Evolutionary conservation across 176 grass and related monocot genomes (phyloP), one percentile per base, ranked within the genome.

Genomic region (Avena atlantica): DNA sequence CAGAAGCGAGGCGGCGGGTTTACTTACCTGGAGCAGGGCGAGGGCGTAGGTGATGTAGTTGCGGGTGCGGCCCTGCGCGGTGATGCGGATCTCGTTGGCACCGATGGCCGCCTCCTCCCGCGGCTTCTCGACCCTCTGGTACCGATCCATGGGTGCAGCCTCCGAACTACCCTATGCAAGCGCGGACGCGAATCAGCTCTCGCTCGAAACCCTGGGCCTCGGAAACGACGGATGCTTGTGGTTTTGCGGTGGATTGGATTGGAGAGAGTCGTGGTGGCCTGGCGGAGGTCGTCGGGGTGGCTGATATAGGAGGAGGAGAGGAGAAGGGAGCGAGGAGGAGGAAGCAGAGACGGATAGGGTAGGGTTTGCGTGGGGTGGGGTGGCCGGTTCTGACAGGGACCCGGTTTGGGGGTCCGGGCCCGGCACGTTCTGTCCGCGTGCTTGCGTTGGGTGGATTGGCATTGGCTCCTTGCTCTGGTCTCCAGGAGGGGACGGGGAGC

Each of bases 11-110:
- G 12, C 37, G 8, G 16, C 23, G 68, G 14, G 52, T 13, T 5
- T 1, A 24, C 14, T 12, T 42, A 93, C 92, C 92, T 93, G 83
- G 61, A 93, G 89, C 86, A 93, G 72, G 45, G 68, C 84, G 23
- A 89, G 89, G 67, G 92, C 92, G 62, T 93, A 93, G 86, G 84
- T 86, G 81, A 93, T 93, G 92, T 91, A 89, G 86, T 86, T 93
- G 76, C 92, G 88, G 10, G 87, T 86, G 37, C 92, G 87, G 2
- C 92, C 92, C 83, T 93, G 89, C 80, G 92, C 79, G 44, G 89
- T 93, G 86, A 93, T 91, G 82, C 92, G 88, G 66, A 93, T 93
- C 86, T 93, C 92, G 75, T 93, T 91, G 83, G 87, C 80, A 19
- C 87, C 89, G 55, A 93, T 89, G 37, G 89, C 19, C 52, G 74